phyloP scores from a whole-genome alignment of 192 early-diverging fungal species.

The Pecoramyces ruminantium region DNA sequence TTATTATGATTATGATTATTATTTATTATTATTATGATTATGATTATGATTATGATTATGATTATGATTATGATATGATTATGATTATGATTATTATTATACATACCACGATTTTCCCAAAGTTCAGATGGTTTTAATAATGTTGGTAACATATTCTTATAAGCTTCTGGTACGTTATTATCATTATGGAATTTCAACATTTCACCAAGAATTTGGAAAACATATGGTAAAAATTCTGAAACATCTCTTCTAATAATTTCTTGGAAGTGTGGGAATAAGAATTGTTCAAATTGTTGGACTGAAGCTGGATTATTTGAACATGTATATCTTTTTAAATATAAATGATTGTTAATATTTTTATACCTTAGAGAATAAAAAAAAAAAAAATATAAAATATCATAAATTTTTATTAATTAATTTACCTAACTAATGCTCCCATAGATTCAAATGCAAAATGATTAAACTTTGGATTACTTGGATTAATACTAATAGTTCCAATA shows the following conservation, averaged over 20 bases:
- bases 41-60: too few relatives aligned
- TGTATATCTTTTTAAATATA: constrained; percentile 38
- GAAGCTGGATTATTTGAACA: constrained; percentile 50
- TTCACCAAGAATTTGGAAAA: constrained; percentile 88
- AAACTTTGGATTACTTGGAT: constrained; percentile 95
- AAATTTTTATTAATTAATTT: not conserved
- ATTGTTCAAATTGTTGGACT: constrained; percentile 63
- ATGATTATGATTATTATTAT: too few relatives aligned
- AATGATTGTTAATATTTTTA: not conserved
- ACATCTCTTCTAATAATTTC: constrained; percentile 70
- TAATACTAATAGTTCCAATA: constrained; percentile 67
- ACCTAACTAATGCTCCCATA: constrained; percentile 66
- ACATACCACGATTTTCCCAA: constrained; percentile 64
- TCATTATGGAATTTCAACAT: constrained; percentile 59
- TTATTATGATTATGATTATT: too few relatives aligned
- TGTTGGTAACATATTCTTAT: constrained; percentile 53
- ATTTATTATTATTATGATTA: too few relatives aligned
- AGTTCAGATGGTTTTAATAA: constrained; percentile 59
- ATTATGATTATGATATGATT: too few relatives aligned
- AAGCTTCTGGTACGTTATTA: constrained; percentile 48
- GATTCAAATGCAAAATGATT: constrained; percentile 95
- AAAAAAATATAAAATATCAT: not conserved
- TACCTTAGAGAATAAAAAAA: too few relatives aligned
- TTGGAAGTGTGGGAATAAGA: constrained; percentile 81
- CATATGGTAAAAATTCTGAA: constrained; percentile 87